A percentile compares a stretch with the other conserved stretches of the same genome.
phyloP scores from a whole-genome alignment of 2,329 filamentous ascomycete species.

The Neopestalotiopsis rosae region DNA sequence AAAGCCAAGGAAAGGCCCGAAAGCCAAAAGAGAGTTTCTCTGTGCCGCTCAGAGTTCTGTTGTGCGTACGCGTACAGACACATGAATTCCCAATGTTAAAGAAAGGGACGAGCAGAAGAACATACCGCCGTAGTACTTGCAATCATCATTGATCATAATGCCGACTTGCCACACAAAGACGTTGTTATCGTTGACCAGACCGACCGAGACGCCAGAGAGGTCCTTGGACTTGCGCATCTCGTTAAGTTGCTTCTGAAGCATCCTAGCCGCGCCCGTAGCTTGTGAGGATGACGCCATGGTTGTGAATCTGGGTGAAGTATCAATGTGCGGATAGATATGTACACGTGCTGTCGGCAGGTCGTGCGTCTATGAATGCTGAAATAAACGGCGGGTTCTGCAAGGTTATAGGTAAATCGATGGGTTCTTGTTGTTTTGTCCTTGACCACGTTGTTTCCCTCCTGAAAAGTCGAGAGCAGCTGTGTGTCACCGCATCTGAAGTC shows the following conservation, averaged over 20 bases:
- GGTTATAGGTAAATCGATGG: background rate
- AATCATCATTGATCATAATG: constrained; percentile 96
- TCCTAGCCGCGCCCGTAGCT: constrained; percentile 66
- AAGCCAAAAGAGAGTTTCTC: too few species aligned
- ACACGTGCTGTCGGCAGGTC: background rate
- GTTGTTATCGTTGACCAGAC: constrained; percentile 82
- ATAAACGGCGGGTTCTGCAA: background rate
- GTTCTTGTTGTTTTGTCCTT: background rate
- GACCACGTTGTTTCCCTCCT: background rate
- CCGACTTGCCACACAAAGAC: constrained; percentile 99
- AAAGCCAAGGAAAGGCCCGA: too few species aligned
- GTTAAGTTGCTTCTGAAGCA: constrained; percentile 87
- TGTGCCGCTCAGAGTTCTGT: too few species aligned
- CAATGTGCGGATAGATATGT: background rate
- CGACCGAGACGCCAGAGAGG: constrained; percentile 92
- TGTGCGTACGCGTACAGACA: background rate
- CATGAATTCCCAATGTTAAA: too few species aligned
- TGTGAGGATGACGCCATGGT: constrained; percentile 45
- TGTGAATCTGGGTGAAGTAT: too few species aligned
- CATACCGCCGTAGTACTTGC: constrained; percentile 89
- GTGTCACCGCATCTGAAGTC: constrained; percentile 3
- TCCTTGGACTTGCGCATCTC: constrained; percentile 92
- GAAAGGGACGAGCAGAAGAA: constrained; percentile 20
- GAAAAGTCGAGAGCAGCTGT: background rate
- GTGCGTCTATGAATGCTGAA: background rate